Percentiles rank a stretch among this genome's conserved stretches.
Conservation (phyloP, 1,284 basidiomycete species). For the Coriolopsis trogii region DNA sequence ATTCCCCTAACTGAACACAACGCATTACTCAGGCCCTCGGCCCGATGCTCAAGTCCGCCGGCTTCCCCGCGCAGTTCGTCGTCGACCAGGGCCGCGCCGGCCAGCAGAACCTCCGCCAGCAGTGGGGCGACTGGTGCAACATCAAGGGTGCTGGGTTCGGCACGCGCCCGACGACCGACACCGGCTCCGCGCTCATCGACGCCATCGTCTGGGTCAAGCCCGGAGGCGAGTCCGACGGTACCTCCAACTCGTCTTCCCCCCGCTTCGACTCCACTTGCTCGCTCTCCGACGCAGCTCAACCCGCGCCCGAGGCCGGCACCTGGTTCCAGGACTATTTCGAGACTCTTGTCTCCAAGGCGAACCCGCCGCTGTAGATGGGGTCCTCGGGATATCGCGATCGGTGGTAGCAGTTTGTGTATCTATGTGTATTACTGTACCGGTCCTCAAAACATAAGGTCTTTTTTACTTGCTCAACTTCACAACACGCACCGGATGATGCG, state of each 20-base stretch:
- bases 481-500: too few relatives aligned
- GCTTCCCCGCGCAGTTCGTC: conserved; percentile 65
- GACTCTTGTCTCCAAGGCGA: conserved; percentile 54
- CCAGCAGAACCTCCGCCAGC: conserved; percentile 57
- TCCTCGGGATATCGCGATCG: neutral
- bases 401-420: conserved; percentile 4
- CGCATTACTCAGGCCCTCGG: conserved; percentile 49
- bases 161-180: conserved; percentile 58
- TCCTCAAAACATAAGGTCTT: conserved; percentile 15
- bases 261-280: conserved; percentile 61
- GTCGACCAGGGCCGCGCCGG: conserved; percentile 68
- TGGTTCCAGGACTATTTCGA: conserved; percentile 70
- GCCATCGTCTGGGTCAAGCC: conserved; percentile 72
- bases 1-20: too few relatives aligned
- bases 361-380: conserved; percentile 49
- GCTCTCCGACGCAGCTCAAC: conserved; percentile 52
- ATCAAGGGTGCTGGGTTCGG: conserved; percentile 66
- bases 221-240: conserved; percentile 69
- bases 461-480: too few relatives aligned
- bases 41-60: conserved; percentile 45
- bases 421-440: conserved; percentile 17
- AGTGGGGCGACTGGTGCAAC: conserved; percentile 64
- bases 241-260: conserved; percentile 57
- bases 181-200: conserved; percentile 57
- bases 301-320: conserved; percentile 62